phyloP scores from a whole-genome alignment of 208 protist genomes.

The Crithidia fasciculata region DNA sequence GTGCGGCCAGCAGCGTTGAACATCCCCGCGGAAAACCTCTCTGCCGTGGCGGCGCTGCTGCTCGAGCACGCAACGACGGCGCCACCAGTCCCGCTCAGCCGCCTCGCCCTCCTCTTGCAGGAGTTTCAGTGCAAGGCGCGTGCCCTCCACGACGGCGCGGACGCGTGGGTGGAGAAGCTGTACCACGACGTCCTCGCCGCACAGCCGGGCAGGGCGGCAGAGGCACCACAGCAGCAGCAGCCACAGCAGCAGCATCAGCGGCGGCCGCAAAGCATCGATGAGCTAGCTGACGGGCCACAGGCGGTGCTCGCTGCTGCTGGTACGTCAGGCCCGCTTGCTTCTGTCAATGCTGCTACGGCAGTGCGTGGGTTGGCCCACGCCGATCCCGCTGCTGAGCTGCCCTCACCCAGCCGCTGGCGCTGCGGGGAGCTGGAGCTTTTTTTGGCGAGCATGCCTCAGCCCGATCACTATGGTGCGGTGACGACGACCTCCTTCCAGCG shows the following conservation, averaged over 20 bases:
- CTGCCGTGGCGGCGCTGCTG: constrained; percentile 12
- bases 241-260: not conserved
- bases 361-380: not conserved
- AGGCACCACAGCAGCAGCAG: not conserved
- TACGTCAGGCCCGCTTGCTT: not conserved
- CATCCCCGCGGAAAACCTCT: constrained; percentile 5
- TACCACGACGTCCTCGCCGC: constrained; percentile 28
- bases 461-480: constrained; percentile 2
- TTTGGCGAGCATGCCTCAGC: constrained; percentile 45
- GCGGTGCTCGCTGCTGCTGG: not conserved
- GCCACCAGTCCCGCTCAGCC: constrained; percentile 8
- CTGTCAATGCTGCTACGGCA: not conserved
- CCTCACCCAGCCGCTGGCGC: constrained; percentile 22
- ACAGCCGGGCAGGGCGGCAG: constrained; percentile 1
- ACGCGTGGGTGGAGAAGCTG: constrained; percentile 33
- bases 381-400: not conserved
- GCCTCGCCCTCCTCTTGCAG: constrained; percentile 17
- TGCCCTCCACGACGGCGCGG: constrained; percentile 17
- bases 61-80: constrained; percentile 14
- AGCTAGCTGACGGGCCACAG: constrained; percentile 32
- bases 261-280: constrained; percentile 21
- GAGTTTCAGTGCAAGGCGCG: constrained; percentile 23
- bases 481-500: constrained; percentile 46
- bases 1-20: not conserved
- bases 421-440: constrained; percentile 50